Evolutionary conservation across 768 basidiomycete genomes (phyloP).

Genomic region (Crassisporium funariophilum): DNA sequence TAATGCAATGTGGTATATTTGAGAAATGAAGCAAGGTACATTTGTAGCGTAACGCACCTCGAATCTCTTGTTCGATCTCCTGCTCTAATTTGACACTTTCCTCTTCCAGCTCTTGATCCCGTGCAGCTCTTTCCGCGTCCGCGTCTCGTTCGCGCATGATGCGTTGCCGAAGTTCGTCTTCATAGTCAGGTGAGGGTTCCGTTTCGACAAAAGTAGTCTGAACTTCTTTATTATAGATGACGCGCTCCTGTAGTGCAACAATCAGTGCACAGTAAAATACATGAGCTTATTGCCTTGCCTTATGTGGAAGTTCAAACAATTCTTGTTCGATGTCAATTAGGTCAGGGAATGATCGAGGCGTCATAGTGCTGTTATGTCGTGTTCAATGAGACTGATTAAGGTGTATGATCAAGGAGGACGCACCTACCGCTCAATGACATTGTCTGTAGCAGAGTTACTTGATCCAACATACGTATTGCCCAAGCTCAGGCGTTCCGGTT

Average conservation of each 20-base stretch:
- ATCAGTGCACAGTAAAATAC: background rate
- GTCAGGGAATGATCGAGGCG: conserved; percentile 68
- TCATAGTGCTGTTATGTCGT: conserved; percentile 50
- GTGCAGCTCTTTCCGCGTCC: conserved; percentile 55
- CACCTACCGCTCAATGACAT: conserved; percentile 68
- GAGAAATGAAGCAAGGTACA: background rate
- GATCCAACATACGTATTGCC: conserved; percentile 46
- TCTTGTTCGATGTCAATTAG: conserved; percentile 90
- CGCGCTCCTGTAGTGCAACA: conserved; percentile 57
- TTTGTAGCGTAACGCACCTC: conserved; percentile 50
- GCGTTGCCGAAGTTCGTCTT: conserved; percentile 77
- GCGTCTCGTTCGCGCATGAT: conserved; percentile 69
- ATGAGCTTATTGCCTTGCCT: conserved; percentile 36
- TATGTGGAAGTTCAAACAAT: conserved; percentile 86
- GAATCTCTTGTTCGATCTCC: conserved; percentile 85
- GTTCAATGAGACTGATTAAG: conserved; percentile 2
- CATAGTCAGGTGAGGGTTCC: conserved; percentile 50
- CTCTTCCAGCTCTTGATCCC: conserved; percentile 80
- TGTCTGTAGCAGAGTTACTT: conserved; percentile 60
- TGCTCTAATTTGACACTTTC: conserved; percentile 82
- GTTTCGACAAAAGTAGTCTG: conserved; percentile 73
- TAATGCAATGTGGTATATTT: conserved; percentile 26
- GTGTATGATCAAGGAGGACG: conserved; percentile 5
- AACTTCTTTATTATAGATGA: conserved; percentile 83
- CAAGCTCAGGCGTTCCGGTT: conserved; percentile 33